Conservation (phyloP, 164 flowering plant species). For the Cinnamomum micranthum region DNA sequence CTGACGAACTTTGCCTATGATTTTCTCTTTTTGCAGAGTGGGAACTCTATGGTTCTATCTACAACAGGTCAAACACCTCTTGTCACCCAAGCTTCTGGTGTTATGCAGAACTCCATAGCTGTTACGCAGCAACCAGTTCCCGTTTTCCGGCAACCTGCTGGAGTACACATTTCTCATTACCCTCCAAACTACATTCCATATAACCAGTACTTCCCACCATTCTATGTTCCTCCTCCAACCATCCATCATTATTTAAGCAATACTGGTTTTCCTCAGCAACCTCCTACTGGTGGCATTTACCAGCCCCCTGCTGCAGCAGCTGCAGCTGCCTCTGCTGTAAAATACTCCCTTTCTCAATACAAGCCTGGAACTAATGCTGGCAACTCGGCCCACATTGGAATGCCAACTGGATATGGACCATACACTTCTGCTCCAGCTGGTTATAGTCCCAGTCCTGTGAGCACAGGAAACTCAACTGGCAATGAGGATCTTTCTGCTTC, state of each 20-base stretch:
- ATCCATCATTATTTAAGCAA: slow-evolving; percentile 73
- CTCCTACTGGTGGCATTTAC: slow-evolving; percentile 41
- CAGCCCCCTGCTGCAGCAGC: slow-evolving; percentile 45
- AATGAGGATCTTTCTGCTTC: slow-evolving; percentile 65
- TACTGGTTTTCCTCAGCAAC: slow-evolving; percentile 72
- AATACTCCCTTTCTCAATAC: slow-evolving; percentile 66
- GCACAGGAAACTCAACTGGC: slow-evolving; percentile 53
- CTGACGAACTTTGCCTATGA: not conserved
- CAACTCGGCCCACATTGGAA: slow-evolving; percentile 53
- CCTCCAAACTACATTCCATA: slow-evolving; percentile 74
- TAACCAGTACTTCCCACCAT: slow-evolving; percentile 68
- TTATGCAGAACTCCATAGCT: slow-evolving; percentile 67
- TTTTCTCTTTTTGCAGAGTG: slow-evolving; percentile 42
- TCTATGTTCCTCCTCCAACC: slow-evolving; percentile 68
- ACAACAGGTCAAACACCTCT: slow-evolving; percentile 59
- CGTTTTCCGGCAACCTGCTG: slow-evolving; percentile 71
- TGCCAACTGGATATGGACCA: slow-evolving; percentile 60
- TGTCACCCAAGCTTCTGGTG: slow-evolving; percentile 67
- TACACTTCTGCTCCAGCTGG: slow-evolving; percentile 59
- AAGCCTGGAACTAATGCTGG: slow-evolving; percentile 62
- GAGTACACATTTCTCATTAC: slow-evolving; percentile 66
- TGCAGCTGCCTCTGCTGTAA: slow-evolving; percentile 43
- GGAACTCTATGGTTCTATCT: slow-evolving; percentile 52
- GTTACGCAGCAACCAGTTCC: slow-evolving; percentile 75
- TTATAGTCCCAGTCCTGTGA: slow-evolving; percentile 51